Base-by-base conservation (phyloP, 257 asterid genomes). In the Schizonepeta tenuifolia region DNA sequence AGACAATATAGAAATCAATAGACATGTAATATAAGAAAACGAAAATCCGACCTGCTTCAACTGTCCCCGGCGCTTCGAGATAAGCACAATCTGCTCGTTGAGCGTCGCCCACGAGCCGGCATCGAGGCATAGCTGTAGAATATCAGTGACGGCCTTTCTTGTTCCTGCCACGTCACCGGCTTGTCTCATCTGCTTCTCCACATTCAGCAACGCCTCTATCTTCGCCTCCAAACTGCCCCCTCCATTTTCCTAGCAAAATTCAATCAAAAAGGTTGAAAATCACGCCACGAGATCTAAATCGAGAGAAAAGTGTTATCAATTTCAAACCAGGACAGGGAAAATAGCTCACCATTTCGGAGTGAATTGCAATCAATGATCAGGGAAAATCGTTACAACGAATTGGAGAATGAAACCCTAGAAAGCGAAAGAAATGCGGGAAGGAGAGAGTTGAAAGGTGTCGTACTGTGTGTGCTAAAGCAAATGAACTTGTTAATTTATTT, bases 61-160 rank as follows among this genome's bases (percentile, higher is more conserved):
- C 85, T 95, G 98, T 15, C 99, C 99, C 49, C 97, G 96, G 68
- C 99, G 95, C 83, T 95, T 95, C 60, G 98, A 95, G 36, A 92
- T 74, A 15, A 92, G 87, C 73, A 92, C 72, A 79, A 95, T 95
- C 87, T 95, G 99, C 20, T 95, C 99, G 36, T 87, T 89, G 40
- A 95, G 90, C 17, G 83, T 88, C 54, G 78, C 84, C 99, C 99
- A 95, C 49, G 90, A 87, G 58, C 95, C 90, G 58, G 97, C 92
- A n/a, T 92, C 96, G 17, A 92, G 83, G 83, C 99, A 92, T 62
- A 95, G 98, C 78, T 82, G 86, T 70, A 95, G 75, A 79, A 95
- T 92, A 58, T 95, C 98, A 0, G 86, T 91, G 62, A 77, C 99
- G 11, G 99, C 95, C 83, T 88, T 89, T 6, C 92, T 82, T 22